Base-by-base conservation (phyloP, 2,329 filamentous ascomycete genomes). In the Cytospora chrysosperma region DNA sequence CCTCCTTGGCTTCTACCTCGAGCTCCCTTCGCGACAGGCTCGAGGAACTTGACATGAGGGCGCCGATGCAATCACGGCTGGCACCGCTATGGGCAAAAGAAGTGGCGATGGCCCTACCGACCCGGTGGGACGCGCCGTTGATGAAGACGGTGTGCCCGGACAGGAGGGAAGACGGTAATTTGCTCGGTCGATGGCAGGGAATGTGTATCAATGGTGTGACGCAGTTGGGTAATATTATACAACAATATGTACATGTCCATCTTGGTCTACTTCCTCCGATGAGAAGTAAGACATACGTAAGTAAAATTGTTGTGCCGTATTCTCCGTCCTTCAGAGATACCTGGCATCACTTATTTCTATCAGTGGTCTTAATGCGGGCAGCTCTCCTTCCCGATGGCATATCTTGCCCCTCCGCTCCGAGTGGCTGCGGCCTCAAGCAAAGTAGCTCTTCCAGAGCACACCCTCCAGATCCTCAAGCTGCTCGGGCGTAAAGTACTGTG, bases 371-470 rank as follows among this genome's bases (percentile, higher is more conserved):
- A 6, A 12, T 24, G n/a, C 12, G n/a, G 43, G 17, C 37, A 43
- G 17, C 17, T 43, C 4, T 37, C 28, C 28, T 9, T 30, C 4
- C 28, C 28, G 12, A 34, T 10, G 32, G 12, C 43, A 32, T 5
- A 32, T 26, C 21, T 10, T n/a, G n/a, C 24, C n/a, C 30, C 10
- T 30, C 12, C 6, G 28, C 28, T 30, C 15, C 17, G 28, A n/a
- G 19, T 17, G 37, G 15, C 27, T 30, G 4, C n/a, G 19, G 6
- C 24, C 53, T 75, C 80, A 97, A 49, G 93, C 96, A 80, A 99
- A 99, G 75, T 99, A 99, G 76, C 94, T 98, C 88, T 99, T 99
- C 95, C 95, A 99, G 59, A 99, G 81, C 55, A 99, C 96, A 59
- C 95, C 95, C 72, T 97, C 93, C 64, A 99, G 77, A 73, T 98